Evolutionary conservation across 305 asterid genomes (phyloP), one percentile per base, ranked within the genome.

Genomic region (Fraxinus nigra): DNA sequence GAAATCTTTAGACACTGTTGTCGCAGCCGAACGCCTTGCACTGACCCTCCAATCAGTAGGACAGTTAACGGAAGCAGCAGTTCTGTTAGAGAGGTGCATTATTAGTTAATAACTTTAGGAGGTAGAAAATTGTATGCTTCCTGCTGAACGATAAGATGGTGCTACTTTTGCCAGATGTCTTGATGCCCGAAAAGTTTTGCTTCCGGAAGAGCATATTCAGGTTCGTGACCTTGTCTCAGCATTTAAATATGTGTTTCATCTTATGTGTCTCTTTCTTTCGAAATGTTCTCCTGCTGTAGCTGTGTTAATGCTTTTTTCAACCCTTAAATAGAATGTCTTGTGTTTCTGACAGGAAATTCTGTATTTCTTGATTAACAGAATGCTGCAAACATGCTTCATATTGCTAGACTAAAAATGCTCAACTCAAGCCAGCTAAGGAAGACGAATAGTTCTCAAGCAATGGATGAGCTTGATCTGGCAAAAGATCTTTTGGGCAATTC

Each of bases 21-120:
- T 90, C 87, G 92, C 95, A 82, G 97, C 98, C 78, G 98, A 94
- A 84, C 90, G 93, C 84, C 98, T 96, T 80, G 98, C 99, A 35
- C 80, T 90, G 84, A 87, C 93, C 83, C 90, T 94, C 77, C 95
- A 91, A 87, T 86, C 88, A 32, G 84, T 85, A 46, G 97, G 98
- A 82, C 88, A 82, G 79, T 84, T 96, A 78, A 88, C 51, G 83
- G 98, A 96, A 86, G 94, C 99, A 34, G 94, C 89, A 85, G 93
- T 92, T 83, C 91, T 96, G 61, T 84, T 96, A 73, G 88, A 92
- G 86, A 88, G 97, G 99, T 96, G 87, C 70, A 35, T 83, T 77
- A 67, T 69, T 35, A 46, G 22, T 78, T 77, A 78, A 80, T 59
- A 82, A 65, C 81, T 81, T 76, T 76, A 46, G 79, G 79, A 63